phyloP scores from a whole-genome alignment of 768 basidiomycete genomes.

The Trametes cingulata region DNA sequence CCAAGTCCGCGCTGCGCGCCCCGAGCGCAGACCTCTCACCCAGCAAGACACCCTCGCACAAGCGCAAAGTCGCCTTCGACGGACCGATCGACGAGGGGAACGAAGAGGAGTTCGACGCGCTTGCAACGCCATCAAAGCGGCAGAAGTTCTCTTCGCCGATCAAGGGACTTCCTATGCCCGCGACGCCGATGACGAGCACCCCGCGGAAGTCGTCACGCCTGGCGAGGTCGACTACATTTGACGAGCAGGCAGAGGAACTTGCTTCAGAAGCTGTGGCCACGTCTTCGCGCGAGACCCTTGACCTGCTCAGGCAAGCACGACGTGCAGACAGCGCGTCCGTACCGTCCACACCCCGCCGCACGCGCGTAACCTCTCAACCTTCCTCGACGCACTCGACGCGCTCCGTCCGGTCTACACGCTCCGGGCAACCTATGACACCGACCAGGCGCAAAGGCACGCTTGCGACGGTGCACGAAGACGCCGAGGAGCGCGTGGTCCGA shows the following conservation, averaged over 20 bases:
- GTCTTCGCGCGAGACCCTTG: conserved; percentile 18
- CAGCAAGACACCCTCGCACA: conserved; percentile 28
- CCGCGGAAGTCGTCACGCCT: conserved; percentile 11
- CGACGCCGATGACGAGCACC: not conserved
- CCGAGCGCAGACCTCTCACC: conserved; percentile 19
- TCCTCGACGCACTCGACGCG: conserved; percentile 13
- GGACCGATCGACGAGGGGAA: conserved; percentile 16
- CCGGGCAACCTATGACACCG: conserved; percentile 14
- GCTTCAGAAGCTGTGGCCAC: conserved; percentile 1
- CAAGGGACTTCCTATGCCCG: conserved; percentile 3
- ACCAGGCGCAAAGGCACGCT: not conserved
- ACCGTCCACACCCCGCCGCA: conserved; percentile 15
- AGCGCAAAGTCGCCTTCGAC: conserved; percentile 31
- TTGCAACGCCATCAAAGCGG: conserved; percentile 30
- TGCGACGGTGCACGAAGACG: conserved; percentile 18
- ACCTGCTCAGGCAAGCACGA: conserved; percentile 1
- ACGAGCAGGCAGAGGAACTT: not conserved
- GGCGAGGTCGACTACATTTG: not conserved
- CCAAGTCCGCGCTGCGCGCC: conserved; percentile 24
- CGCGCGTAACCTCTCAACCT: conserved; percentile 6
- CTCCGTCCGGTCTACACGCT: conserved; percentile 1
- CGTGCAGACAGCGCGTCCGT: not conserved
- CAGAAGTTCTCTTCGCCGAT: conserved; percentile 22
- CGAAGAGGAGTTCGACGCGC: conserved; percentile 18
- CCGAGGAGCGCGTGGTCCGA: conserved; percentile 14